Base-by-base conservation (phyloP, 768 basidiomycete genomes). In the Asterophora lycoperdoides region DNA sequence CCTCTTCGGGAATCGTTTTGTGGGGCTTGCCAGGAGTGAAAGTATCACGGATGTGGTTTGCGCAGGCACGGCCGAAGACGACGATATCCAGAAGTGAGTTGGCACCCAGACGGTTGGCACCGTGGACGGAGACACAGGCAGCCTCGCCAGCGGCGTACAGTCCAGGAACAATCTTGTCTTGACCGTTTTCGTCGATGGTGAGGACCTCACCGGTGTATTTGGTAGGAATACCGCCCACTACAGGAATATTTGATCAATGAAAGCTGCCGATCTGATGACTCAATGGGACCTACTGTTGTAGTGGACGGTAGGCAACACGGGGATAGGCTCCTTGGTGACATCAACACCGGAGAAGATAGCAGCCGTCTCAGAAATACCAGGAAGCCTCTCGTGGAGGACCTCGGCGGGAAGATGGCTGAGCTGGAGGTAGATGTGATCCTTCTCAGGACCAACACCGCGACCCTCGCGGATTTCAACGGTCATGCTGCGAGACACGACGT, bases 181-280 rank as follows among this genome's bases (percentile, higher is more conserved):
- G 87, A 60, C 95, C 96, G 46, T 88, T 74, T 70, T 84, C 75
- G 66, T 94, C 92, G 51, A 81, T 64, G 20, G 93, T 97, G 59
- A 99, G 65, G 57, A 91, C 96, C 68, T 99, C 96, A 57, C 96
- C 96, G 47, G 96, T 99, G 74, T 93, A 99, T 65, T 81, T 90
- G 46, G 96, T 98, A 47, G 96, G 96, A 68, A 99, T 97, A 76
- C 96, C 96, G 72, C 96, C 96, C 95, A 97, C 93, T 92, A 42
- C 32, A 56, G 32, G 30, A 33, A 20, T 26, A 38, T 17, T 20
- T 0, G 48, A 51, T 19, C 29, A 58, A 32, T 13, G 8, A 32
- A 13, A 32, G 9, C 2, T 8, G 51, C 19, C 20, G 13, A 28
- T 36, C 2, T 3, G 0, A 2, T 3, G 0, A 30, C 34, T 37